A percentile compares a stretch with the other conserved stretches of the same genome.
These are phyloP conservation scores for Mucor plumbeus DNA, from an alignment of 371 early-diverging fungal species.

Conservation along the genomic window DNA sequence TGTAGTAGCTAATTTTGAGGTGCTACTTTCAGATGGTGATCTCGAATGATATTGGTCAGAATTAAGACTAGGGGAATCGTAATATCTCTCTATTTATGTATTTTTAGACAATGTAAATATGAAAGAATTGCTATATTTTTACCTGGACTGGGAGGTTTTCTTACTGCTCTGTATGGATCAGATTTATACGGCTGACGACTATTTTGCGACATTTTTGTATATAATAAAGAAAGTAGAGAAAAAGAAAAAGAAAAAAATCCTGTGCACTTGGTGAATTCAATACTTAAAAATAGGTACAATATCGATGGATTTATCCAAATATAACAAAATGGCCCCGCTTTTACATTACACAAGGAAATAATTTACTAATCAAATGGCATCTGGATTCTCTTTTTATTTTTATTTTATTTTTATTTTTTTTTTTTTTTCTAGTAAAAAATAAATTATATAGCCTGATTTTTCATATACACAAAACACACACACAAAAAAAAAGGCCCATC, in stretches of 20 bases:
- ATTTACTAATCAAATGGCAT: not conserved
- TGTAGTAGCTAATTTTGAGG: constrained; percentile 30
- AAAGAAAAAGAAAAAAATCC: constrained; percentile 8
- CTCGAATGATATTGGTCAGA: constrained; percentile 39
- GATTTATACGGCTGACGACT: constrained; percentile 13
- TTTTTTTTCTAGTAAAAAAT: too few relatives aligned
- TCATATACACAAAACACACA: too few relatives aligned
- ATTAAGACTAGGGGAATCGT: constrained; percentile 17
- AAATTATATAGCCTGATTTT: not conserved
- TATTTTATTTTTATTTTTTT: too few relatives aligned
- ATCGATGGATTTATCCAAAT: not conserved
- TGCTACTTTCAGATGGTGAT: constrained; percentile 50
- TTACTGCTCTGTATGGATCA: constrained; percentile 45
- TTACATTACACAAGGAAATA: constrained; percentile 3
- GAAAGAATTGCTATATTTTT: not conserved
- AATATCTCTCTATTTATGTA: constrained; percentile 14
- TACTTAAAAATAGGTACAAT: constrained; percentile 7
- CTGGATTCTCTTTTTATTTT: not conserved
- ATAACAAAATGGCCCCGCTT: not conserved
- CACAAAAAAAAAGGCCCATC: too few relatives aligned
- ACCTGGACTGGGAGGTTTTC: constrained; percentile 43
- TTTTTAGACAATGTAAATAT: not conserved
- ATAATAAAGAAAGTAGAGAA: constrained; percentile 10
- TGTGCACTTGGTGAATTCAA: not conserved
- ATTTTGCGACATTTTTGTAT: constrained; percentile 5